Percentiles rank a stretch among this genome's conserved stretches.
Evolutionary conservation across 1,284 basidiomycete genomes (phyloP).

Genomic region (Ceratobasidium sp.): DNA sequence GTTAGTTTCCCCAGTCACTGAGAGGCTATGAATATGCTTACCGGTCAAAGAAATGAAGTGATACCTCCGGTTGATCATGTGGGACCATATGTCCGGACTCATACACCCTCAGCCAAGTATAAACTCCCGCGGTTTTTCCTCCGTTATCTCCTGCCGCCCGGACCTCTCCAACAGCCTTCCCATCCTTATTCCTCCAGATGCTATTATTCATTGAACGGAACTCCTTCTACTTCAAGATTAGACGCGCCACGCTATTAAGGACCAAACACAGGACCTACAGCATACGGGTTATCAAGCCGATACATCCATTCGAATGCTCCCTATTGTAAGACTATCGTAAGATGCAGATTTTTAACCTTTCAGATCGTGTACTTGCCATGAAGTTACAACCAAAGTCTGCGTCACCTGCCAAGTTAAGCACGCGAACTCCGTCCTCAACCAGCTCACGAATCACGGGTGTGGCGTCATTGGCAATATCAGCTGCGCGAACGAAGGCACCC

Average conservation of each 20-base stretch:
- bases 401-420: conserved; percentile 32
- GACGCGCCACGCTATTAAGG: background rate
- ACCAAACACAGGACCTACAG: background rate
- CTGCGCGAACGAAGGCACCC: conserved; percentile 7
- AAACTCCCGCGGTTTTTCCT: conserved; percentile 69
- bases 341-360: background rate
- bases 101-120: conserved; percentile 71
- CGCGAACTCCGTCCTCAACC: conserved; percentile 32
- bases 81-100: conserved; percentile 69
- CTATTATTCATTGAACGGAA: conserved; percentile 30
- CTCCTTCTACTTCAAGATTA: conserved; percentile 19
- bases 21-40: background rate
- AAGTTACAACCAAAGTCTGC: conserved; percentile 41
- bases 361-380: conserved; percentile 6
- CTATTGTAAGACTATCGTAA: background rate
- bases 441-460: conserved; percentile 36
- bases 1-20: background rate
- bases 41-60: conserved; percentile 31
- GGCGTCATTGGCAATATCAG: conserved; percentile 31
- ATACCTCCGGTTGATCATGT: conserved; percentile 24
- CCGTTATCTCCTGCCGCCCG: conserved; percentile 21
- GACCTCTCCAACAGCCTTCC: conserved; percentile 65
- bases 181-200: conserved; percentile 52
- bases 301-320: conserved; percentile 41
- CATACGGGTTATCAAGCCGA: conserved; percentile 16